Base-by-base conservation (phyloP, 2,329 filamentous ascomycete species). In the Sarocladiaceae sp. region DNA sequence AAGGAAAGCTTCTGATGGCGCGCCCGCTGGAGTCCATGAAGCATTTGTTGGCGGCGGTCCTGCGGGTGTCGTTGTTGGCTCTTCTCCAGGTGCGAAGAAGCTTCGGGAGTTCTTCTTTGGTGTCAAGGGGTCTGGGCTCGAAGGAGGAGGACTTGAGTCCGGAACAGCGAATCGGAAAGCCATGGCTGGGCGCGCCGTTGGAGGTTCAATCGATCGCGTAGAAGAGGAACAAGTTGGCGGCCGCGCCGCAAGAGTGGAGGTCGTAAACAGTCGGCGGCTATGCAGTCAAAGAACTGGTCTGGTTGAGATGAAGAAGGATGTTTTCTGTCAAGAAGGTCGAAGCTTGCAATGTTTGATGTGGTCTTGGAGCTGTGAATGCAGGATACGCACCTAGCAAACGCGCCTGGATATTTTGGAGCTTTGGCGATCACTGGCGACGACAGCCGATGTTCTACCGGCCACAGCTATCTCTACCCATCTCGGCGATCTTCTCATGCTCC, bases 11-110 rank as follows among this genome's bases (percentile, higher is more conserved):
- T 68, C 72, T 18, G 76, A 74, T 1, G 76, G 76, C 13, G 74
- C 74, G 45, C 77, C 77, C 13, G 68, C 66, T 2, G 76, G 74
- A 1, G 75, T 78, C 59, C 78, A 78, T 33, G 73, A 76, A 4
- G 68, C 66, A 6, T 73, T 73, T 21, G 75, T 74, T 1, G 69
- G 70, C 9, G 74, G 72, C 21, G 69, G 68, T 0, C 68, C 74
- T 15, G 68, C 69, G 4, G 76, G 74, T 2, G 75, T 78, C 2
- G 72, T 77, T 29, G 74, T 72, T 6, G 73, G 72, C 41, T 67
- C 62, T 7, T 70, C 64, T 47, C 59, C 67, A 31, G 67, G 66
- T 29, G 59, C 60, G 32, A 67, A 69, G 33, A 62, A 59, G 57
- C 23, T 33, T 6, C 33, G 43, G 4, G 43, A 19, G 34, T 29